Evolutionary conservation across 164 flowering plant species (phyloP).

Genomic region (Berberis thunbergii): DNA sequence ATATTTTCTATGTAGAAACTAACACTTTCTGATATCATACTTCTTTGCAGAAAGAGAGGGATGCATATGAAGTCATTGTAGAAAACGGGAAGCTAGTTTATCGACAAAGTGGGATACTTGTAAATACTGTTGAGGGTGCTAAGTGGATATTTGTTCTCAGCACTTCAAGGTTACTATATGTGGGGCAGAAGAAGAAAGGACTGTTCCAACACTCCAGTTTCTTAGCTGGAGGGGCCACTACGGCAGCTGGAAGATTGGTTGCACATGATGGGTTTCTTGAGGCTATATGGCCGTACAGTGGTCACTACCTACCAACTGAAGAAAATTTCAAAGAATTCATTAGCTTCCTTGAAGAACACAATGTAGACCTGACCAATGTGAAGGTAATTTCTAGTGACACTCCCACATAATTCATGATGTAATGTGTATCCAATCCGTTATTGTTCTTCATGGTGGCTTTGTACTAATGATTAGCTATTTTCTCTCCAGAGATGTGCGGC

Average conservation of each 20-base stretch:
- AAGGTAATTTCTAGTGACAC: conserved; percentile 32
- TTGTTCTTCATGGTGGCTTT: neutral
- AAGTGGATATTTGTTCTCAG: conserved; percentile 85
- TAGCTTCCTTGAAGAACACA: conserved; percentile 44
- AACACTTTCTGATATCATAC: neutral
- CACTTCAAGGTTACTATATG: conserved; percentile 47
- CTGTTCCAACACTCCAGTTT: conserved; percentile 80
- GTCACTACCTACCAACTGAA: conserved; percentile 76
- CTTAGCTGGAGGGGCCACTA: conserved; percentile 65
- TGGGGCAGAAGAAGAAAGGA: conserved; percentile 72
- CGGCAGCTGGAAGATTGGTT: conserved; percentile 67
- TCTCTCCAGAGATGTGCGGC: conserved; percentile 47
- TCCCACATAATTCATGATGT: neutral
- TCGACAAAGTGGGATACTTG: conserved; percentile 29
- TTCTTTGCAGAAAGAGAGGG: conserved; percentile 56
- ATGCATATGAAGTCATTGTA: conserved; percentile 53
- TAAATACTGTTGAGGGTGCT: conserved; percentile 38
- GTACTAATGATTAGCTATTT: neutral
- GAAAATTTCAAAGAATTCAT: conserved; percentile 66
- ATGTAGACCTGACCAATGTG: conserved; percentile 56
- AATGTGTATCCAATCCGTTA: too few species aligned
- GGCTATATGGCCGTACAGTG: conserved; percentile 82
- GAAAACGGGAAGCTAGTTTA: conserved; percentile 55
- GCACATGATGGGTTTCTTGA: conserved; percentile 56
- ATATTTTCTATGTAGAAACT: neutral